These are phyloP conservation scores for Linderina pennispora DNA, from an alignment of 192 early-diverging fungal species.

Conservation along the genomic window DNA sequence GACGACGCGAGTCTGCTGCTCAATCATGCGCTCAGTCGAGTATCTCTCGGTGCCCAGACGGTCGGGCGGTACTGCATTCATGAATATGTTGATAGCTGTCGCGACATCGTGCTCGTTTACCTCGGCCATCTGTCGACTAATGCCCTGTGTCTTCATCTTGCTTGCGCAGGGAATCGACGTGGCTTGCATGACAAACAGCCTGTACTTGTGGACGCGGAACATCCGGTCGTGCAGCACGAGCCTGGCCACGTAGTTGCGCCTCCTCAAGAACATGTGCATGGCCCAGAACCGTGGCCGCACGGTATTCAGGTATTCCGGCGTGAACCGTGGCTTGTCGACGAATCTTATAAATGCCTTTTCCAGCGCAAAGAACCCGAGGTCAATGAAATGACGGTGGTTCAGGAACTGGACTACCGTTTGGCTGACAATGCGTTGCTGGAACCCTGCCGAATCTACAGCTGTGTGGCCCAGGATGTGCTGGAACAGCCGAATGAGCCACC, in stretches of 20 bases:
- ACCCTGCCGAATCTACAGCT: slow-evolving; percentile 1
- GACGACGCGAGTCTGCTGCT: slow-evolving; percentile 11
- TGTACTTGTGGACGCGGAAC: slow-evolving; percentile 3
- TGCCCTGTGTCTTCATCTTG: slow-evolving; percentile 7
- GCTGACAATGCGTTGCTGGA: slow-evolving; percentile 7
- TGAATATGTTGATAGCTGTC: slow-evolving; percentile 10
- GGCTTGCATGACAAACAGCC: slow-evolving; percentile 1
- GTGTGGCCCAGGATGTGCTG: slow-evolving; percentile 18
- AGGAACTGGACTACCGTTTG: slow-evolving; percentile 8
- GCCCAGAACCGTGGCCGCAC: slow-evolving; percentile 28
- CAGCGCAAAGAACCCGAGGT: slow-evolving; percentile 21
- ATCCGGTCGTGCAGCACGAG: slow-evolving; percentile 10
- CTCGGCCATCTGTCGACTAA: not conserved
- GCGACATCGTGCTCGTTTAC: slow-evolving; percentile 4
- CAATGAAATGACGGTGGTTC: slow-evolving; percentile 11
- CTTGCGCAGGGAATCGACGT: slow-evolving; percentile 12
- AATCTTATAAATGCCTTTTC: slow-evolving; percentile 16
- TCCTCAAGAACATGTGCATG: slow-evolving; percentile 34
- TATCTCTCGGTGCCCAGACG: not conserved
- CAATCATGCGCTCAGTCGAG: slow-evolving; percentile 6
- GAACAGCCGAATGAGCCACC: slow-evolving; percentile 14
- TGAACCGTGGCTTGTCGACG: slow-evolving; percentile 11
- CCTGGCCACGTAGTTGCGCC: slow-evolving; percentile 14
- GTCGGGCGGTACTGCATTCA: slow-evolving; percentile 1
- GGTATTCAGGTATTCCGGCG: slow-evolving; percentile 3